Base-by-base conservation (phyloP, 768 basidiomycete genomes). In the Agrocybe chaxingu region DNA sequence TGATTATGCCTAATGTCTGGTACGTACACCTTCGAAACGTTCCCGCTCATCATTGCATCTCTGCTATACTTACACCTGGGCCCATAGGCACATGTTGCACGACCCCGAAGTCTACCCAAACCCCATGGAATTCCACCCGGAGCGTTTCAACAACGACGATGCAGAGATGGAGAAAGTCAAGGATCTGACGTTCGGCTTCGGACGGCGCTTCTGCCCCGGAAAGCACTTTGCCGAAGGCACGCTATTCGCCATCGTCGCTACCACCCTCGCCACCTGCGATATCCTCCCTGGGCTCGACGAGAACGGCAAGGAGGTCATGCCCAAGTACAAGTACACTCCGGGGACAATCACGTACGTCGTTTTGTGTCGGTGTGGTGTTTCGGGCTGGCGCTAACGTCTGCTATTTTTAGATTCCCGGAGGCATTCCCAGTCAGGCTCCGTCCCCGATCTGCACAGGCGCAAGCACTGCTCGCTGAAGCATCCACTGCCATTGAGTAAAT, bases 111-210 rank as follows among this genome's bases (percentile, higher is more conserved):
- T 65, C 18, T 85, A 85, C 61, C 56, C 70, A 13, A 66, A 79
- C 31, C 84, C 84, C 3, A 66, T 76, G 56, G 58, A 62, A 36
- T 86, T 85, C 61, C 74, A 72, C 33, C 84, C 84, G 16, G 81
- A 81, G 40, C 78, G 84, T 16, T 85, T 77, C 65, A 68, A 74
- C 30, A 54, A 53, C 7, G 55, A 64, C 3, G 70, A 77, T 52
- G 62, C 66, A 30, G 65, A 66, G 38, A 65, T 70, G 53, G 56
- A 63, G 16, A 65, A 70, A 2, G 66, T 71, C 32, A 45, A 37
- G 1, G 68, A 75, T 37, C 66, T 78, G 24, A 60, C 66, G 30
- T 73, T 70, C 47, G 73, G 72, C 3, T 73, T 71, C 44, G 71
- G 71, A 18, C 67, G 78, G n/a, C 70, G 75, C 4, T 59, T 70